Evolutionary conservation across 345 rosid genomes (phyloP), one percentile per base, ranked within the genome.

Genomic region (Eucalyptus regnans): DNA sequence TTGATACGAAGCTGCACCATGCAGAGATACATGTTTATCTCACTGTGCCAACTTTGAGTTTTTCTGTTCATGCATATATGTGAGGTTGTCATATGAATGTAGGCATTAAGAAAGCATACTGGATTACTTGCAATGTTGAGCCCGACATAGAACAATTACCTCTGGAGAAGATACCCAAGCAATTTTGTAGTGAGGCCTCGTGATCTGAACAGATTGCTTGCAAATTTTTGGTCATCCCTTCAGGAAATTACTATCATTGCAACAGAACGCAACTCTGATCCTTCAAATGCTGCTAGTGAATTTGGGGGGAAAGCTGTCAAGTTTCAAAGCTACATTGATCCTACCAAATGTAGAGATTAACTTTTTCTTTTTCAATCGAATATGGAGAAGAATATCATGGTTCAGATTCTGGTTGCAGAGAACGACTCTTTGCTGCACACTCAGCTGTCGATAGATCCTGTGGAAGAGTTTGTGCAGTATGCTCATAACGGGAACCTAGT

Each of bases 191-290:
- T 96, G 88, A 95, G 96, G 91, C 99, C 99, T 88, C 94, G 93
- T 49, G 98, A 93, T 90, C 92, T 98, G 86, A 97, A 92, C 91
- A 58, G 14, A 58, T 90, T 95, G 93, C 97, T 97, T 25, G 94
- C 91, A 33, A 97, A 95, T 92, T 96, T 58, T 58, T 99, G 95
- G 90, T 94, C 99, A 90, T 95, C 97, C 87, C 99, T 97, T 91
- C 99, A 94, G 90, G 99, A 96, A 94, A 97, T 95, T 58, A 95
- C 97, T 85, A 90, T 98, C 46, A 94, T 98, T 89, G 97, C 99
- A 84, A 97, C 97, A 0, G 98, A 97, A 88, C 89, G 91, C 23
- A 86, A 90, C 71, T 92, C 93, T 16, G 84, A 90, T 62, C 96
- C 98, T 90, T 92, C 98, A 31, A 96, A 97, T 93, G 93, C 91